These are phyloP conservation scores for Alternaria atra DNA, from an alignment of 2,329 filamentous ascomycete species.

Conservation along the genomic window DNA sequence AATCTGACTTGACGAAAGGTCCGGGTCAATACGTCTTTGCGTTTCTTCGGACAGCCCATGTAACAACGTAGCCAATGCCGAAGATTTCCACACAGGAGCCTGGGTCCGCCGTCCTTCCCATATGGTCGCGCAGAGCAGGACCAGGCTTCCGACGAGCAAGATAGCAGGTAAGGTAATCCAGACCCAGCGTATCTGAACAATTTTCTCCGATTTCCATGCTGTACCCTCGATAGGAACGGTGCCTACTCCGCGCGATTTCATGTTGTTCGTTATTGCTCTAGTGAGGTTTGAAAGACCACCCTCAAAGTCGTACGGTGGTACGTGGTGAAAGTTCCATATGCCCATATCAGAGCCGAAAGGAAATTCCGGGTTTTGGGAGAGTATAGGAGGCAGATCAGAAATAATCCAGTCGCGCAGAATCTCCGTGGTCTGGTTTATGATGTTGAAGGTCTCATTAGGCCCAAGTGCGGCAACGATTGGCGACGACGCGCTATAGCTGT, in stretches of 20 bases:
- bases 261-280: constrained; percentile 22
- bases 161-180: constrained; percentile 26
- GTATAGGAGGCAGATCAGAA: not conserved
- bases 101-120: constrained; percentile 10
- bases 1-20: constrained; percentile 19
- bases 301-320: constrained; percentile 21
- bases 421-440: not conserved
- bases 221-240: constrained; percentile 16
- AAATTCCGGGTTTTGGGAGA: not conserved
- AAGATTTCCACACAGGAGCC: constrained; percentile 27
- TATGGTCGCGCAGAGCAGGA: constrained; percentile 24
- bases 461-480: not conserved
- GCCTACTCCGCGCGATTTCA: constrained; percentile 16
- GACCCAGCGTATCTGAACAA: constrained; percentile 22
- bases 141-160: constrained; percentile 16
- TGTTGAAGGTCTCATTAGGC: not conserved
- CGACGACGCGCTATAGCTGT: not conserved
- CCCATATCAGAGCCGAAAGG: constrained; percentile 3
- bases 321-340: constrained; percentile 21
- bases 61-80: constrained; percentile 26
- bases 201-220: constrained; percentile 23
- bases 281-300: constrained; percentile 12
- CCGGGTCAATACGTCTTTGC: constrained; percentile 9
- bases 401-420: not conserved
- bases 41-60: constrained; percentile 30